A percentile compares a stretch with the other conserved stretches of the same genome.
Evolutionary conservation across 208 protist genomes (phyloP).

Genomic region (Trypanosoma vivax): DNA sequence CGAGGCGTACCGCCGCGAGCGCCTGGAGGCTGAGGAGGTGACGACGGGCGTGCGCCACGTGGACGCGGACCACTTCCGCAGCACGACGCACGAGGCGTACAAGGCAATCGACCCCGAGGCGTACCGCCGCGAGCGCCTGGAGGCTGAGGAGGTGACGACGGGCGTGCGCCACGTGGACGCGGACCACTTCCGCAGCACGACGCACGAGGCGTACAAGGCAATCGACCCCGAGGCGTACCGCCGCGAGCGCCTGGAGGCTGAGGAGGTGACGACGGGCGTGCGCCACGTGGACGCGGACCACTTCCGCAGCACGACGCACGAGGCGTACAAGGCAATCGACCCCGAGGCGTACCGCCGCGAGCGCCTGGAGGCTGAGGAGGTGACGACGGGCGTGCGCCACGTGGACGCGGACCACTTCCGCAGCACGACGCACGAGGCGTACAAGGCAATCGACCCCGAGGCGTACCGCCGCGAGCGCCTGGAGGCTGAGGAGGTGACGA

Average conservation of each 20-base stretch:
- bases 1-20: neutral
- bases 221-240: constrained; percentile 2
- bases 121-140: neutral
- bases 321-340: constrained; percentile 7
- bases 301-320: constrained; percentile 12
- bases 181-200: constrained; percentile 5
- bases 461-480: too few relatives aligned
- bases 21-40: neutral
- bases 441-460: constrained; percentile 1
- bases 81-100: neutral
- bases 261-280: neutral
- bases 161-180: neutral
- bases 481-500: too few relatives aligned
- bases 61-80: constrained; percentile 1
- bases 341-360: neutral
- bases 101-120: neutral
- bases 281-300: constrained; percentile 3
- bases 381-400: neutral
- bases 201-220: constrained; percentile 13
- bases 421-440: constrained; percentile 18
- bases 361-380: neutral
- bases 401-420: constrained; percentile 15
- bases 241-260: neutral
- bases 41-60: neutral
- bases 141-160: neutral